Evolutionary conservation across 1,284 basidiomycete species (phyloP).

Genomic region (Pascua guehoae): DNA sequence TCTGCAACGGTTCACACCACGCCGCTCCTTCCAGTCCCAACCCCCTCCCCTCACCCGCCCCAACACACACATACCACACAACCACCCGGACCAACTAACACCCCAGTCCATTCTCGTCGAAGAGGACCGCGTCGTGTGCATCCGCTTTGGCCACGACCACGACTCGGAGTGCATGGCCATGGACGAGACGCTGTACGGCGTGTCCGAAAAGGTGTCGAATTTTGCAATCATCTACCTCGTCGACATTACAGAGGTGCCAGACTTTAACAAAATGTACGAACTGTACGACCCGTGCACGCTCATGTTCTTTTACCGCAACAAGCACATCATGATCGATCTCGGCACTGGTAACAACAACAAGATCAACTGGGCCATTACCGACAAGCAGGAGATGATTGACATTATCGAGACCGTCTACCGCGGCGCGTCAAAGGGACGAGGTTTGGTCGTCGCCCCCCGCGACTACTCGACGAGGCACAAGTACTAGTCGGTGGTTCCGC

Average conservation of each 20-base stretch:
- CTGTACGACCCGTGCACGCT: conserved; percentile 92
- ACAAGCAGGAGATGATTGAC: conserved; percentile 96
- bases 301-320: conserved; percentile 98
- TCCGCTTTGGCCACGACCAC: conserved; percentile 94
- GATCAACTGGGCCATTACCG: conserved; percentile 97
- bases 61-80: too few species aligned
- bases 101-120: conserved; percentile 88
- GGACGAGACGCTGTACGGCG: conserved; percentile 93
- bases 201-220: conserved; percentile 95
- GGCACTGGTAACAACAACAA: conserved; percentile 99
- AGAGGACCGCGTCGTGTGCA: conserved; percentile 90
- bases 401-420: conserved; percentile 98
- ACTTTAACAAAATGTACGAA: conserved; percentile 82
- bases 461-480: conserved; percentile 52
- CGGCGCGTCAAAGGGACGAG: conserved; percentile 93
- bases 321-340: conserved; percentile 99
- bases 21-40: background rate
- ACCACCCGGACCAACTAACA: too few species aligned
- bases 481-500: conserved; percentile 27
- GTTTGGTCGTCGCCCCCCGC: conserved; percentile 88
- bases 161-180: conserved; percentile 96
- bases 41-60: background rate
- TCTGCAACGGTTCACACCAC: too few species aligned
- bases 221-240: conserved; percentile 95
- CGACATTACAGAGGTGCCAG: conserved; percentile 95